A percentile compares a stretch with the other conserved stretches of the same genome.
phyloP scores from a whole-genome alignment of 2,329 filamentous ascomycete genomes.

The Xylariales sp. region DNA sequence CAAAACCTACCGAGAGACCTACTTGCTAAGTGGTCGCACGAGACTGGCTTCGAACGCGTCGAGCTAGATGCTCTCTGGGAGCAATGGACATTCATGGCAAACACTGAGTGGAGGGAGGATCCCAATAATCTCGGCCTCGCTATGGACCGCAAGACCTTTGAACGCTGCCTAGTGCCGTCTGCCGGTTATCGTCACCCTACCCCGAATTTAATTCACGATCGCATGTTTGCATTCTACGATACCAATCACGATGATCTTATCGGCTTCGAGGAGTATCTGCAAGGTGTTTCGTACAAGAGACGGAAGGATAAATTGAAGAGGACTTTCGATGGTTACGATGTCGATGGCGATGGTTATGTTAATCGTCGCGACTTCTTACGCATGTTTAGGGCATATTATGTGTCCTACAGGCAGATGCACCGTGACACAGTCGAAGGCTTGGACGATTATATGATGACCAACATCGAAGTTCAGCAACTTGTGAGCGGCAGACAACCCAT shows the following conservation, averaged over 20 bases:
- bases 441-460: conserved; percentile 81
- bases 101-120: conserved; percentile 84
- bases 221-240: conserved; percentile 97
- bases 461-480: conserved; percentile 79
- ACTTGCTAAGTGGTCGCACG: conserved; percentile 74
- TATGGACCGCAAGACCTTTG: conserved; percentile 93
- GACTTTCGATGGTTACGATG: conserved; percentile 90
- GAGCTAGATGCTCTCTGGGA: conserved; percentile 96
- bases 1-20: conserved; percentile 74
- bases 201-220: conserved; percentile 92
- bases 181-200: conserved; percentile 80
- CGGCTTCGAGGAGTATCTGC: conserved; percentile 90
- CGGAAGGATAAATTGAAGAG: conserved; percentile 75
- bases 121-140: conserved; percentile 81
- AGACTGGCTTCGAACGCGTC: conserved; percentile 83
- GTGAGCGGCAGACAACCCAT: conserved; percentile 80
- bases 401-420: conserved; percentile 89
- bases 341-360: conserved; percentile 88
- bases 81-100: conserved; percentile 95
- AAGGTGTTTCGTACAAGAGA: conserved; percentile 78
- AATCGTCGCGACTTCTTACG: conserved; percentile 87
- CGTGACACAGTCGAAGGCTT: conserved; percentile 82
- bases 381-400: conserved; percentile 92
- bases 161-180: conserved; percentile 88
- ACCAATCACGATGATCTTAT: conserved; percentile 89